Conservation (phyloP, 2,329 filamentous ascomycete species). For the Ceratocystis eucalypticola region DNA sequence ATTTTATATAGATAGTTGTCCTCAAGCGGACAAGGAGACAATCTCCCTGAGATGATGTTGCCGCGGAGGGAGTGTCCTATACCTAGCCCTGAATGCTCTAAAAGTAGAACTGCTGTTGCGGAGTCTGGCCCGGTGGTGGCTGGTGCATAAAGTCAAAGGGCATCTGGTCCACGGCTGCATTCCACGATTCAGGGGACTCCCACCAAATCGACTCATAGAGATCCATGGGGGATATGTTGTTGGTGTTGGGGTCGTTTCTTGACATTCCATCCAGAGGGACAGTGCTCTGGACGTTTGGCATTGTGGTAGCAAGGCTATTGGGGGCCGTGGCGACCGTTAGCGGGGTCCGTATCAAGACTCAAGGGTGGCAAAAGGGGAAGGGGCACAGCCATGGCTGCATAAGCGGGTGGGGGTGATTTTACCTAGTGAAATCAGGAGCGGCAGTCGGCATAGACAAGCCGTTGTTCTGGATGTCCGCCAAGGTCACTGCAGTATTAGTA, state of each 20-base stretch:
- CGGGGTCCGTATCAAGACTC: conserved; percentile 12
- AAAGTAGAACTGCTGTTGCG: conserved; percentile 46
- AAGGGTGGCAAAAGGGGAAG: background rate
- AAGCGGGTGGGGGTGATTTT: conserved; percentile 19
- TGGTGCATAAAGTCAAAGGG: conserved; percentile 49
- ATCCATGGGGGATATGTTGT: conserved; percentile 54
- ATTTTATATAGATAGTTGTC: background rate
- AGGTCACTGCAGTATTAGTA: conserved; percentile 48
- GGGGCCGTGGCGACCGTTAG: conserved; percentile 14
- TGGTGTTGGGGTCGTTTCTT: conserved; percentile 37
- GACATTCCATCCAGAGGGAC: conserved; percentile 34
- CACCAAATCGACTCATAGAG: conserved; percentile 56
- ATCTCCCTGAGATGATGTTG: no score
- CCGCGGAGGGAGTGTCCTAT: no score
- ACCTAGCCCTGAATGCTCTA: conserved; percentile 23
- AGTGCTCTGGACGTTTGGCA: conserved; percentile 16
- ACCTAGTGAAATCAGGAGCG: conserved; percentile 35
- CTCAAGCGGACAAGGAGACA: background rate
- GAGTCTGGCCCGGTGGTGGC: conserved; percentile 43
- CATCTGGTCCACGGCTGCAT: conserved; percentile 41
- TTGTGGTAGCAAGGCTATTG: conserved; percentile 16
- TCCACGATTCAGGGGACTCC: conserved; percentile 49
- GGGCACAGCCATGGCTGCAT: background rate
- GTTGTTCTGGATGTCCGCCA: conserved; percentile 49
- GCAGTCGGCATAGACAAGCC: conserved; percentile 28